These are phyloP conservation scores for Linum lewisii DNA, from an alignment of 345 rosid species.

Conservation along the genomic window DNA sequence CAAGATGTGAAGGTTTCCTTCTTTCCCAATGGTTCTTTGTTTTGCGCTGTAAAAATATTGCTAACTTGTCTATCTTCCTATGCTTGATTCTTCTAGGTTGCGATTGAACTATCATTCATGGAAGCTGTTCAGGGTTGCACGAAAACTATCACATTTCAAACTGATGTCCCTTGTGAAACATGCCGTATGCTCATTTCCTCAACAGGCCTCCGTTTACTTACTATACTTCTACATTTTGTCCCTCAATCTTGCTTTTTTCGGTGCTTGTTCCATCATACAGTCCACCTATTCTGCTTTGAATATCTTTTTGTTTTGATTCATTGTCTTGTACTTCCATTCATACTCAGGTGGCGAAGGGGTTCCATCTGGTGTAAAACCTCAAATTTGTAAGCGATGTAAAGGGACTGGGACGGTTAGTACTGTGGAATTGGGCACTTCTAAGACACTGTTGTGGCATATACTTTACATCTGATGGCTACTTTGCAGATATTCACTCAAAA, in stretches of 20 bases:
- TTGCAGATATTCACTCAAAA: conserved; percentile 46
- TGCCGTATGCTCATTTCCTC: conserved; percentile 51
- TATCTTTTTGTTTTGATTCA: too few species aligned
- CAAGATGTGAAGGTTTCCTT: conserved; percentile 76
- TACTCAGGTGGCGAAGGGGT: conserved; percentile 84
- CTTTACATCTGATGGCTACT: conserved; percentile 8
- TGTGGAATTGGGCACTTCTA: neutral
- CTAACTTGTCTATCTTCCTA: neutral
- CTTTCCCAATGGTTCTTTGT: conserved; percentile 1
- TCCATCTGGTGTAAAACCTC: conserved; percentile 95
- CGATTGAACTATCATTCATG: conserved; percentile 91
- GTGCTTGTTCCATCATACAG: neutral
- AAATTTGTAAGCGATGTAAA: conserved; percentile 69
- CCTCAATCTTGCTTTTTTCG: neutral
- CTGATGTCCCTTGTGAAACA: conserved; percentile 73
- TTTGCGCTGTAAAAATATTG: conserved; percentile 6
- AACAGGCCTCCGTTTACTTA: neutral
- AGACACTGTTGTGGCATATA: neutral
- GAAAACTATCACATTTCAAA: conserved; percentile 73
- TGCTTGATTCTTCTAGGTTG: conserved; percentile 39
- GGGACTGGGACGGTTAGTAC: conserved; percentile 85
- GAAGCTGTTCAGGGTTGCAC: conserved; percentile 98
- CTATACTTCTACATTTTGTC: neutral
- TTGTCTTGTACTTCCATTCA: neutral
- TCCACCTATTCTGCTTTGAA: too few species aligned